Evolutionary conservation across 306 rosid genomes (phyloP), one percentile per base, ranked within the genome.

Genomic region (Cucurbita moschata): DNA sequence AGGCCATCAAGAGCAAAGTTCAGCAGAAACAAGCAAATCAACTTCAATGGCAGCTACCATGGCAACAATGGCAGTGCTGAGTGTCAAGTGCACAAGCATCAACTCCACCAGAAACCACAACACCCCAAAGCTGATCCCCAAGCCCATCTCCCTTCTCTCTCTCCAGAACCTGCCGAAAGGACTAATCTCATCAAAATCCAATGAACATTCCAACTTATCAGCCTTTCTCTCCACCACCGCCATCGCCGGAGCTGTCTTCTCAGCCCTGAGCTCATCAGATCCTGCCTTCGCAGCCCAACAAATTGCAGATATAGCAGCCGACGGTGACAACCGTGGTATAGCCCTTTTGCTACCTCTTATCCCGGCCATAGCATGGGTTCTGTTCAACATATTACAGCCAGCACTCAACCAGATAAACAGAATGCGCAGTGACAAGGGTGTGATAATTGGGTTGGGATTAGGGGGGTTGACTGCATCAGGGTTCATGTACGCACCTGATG

Each of bases 311-410:
- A 68, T 90, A 30, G 98, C 82, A 15, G 98, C 82, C 35, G 96
- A 92, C 0, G 59, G 74, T 2, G 98, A 93, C 65, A 93, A 81
- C 89, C 90, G 97, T 3, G 98, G 98, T 2, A 26, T 82, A 5
- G 92, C 96, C 3, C 86, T 94, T 11, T 43, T 90, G 86, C 76
- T 94, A 5, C 97, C 97, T 9, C 16, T 90, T 23, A 58, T 86
- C 52, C 98, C 97, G 4, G 97, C 97, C 44, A 75, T 90, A 30
- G 97, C 85, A 8, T 94, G 98, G 98, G 97, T 94, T 39, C 80
- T 94, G 19, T 94, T 80, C 84, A 94, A 91, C 92, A 94, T 94
- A 68, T 78, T 89, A 46, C 99, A 91, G 81, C 99, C 99, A 0
- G 97, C 97, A 9, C 88, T 93, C 55, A 90, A 94, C 86, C 98